Percentiles rank a stretch among this genome's conserved stretches.
These are phyloP conservation scores for Juncus effusus DNA, from an alignment of 176 grass and related monocot species.

Conservation along the genomic window DNA sequence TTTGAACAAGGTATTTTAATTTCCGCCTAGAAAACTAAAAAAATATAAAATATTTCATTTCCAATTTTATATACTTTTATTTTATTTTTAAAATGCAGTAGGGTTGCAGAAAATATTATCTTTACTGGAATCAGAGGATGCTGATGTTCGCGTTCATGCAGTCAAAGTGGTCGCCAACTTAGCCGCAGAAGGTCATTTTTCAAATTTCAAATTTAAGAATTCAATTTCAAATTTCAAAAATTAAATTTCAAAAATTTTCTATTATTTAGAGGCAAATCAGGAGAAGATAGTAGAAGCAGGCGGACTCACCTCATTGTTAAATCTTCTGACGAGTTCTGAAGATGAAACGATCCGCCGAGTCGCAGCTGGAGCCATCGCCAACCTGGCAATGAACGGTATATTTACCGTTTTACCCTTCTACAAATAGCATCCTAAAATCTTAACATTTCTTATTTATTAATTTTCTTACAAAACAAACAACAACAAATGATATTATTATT, in stretches of 20 bases:
- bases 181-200: conserved; percentile 83
- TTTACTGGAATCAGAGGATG: conserved; percentile 93
- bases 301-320: conserved; percentile 79
- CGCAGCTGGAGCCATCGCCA: conserved; percentile 97
- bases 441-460: conserved; percentile 19
- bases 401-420: neutral
- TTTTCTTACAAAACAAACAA: neutral
- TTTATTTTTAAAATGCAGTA: conserved; percentile 47
- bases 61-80: conserved; percentile 1
- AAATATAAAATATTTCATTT: conserved; percentile 7
- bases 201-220: no score
- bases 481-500: no score
- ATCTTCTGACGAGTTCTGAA: conserved; percentile 89
- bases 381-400: conserved; percentile 98
- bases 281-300: conserved; percentile 99
- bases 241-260: conserved; percentile 1
- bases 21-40: conserved; percentile 6
- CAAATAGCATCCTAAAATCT: no score
- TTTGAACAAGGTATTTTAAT: conserved; percentile 79
- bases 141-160: conserved; percentile 95
- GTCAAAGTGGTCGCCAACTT: conserved; percentile 99
- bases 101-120: conserved; percentile 98
- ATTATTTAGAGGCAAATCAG: conserved; percentile 78
- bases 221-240: no score
- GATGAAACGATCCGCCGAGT: conserved; percentile 91